Evolutionary conservation across 75 land plant species (phyloP).

Genomic region (Selaginella moellendorffii): DNA sequence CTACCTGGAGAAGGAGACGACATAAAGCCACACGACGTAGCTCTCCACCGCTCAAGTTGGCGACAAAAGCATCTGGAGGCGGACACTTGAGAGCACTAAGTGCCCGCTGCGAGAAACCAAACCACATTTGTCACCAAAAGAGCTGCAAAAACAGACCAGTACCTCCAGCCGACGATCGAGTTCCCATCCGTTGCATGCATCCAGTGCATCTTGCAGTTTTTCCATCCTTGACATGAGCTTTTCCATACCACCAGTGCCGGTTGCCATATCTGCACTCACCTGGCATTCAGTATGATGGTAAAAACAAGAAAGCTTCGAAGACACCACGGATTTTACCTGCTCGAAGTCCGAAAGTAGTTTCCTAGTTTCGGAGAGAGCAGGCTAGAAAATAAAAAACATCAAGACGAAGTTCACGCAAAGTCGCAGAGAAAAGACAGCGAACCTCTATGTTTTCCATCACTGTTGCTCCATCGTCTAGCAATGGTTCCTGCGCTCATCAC

Average conservation of each 20-base stretch:
- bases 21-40: constrained; percentile 23
- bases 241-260: constrained; percentile 18
- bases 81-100: constrained; percentile 23
- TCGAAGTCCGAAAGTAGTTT: constrained; percentile 21
- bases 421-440: neutral
- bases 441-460: constrained; percentile 32
- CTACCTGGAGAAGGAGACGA: constrained; percentile 24
- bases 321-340: no score
- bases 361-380: constrained; percentile 21
- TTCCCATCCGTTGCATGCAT: constrained; percentile 27
- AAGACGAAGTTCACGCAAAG: neutral
- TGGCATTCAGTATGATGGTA: no score
- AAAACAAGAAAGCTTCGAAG: no score
- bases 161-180: constrained; percentile 31
- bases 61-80: constrained; percentile 18
- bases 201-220: constrained; percentile 18
- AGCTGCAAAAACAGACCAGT: neutral
- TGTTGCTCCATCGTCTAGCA: constrained; percentile 18
- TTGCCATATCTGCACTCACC: constrained; percentile 27
- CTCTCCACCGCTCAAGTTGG: constrained; percentile 25
- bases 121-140: neutral
- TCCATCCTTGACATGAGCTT: constrained; percentile 23
- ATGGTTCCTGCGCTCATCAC: constrained; percentile 18
- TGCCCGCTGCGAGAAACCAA: constrained; percentile 13
- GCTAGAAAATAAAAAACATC: constrained; percentile 9